These are phyloP conservation scores for Penicillium verrucosum DNA, from an alignment of 2,329 filamentous ascomycete genomes.

Conservation along the genomic window DNA sequence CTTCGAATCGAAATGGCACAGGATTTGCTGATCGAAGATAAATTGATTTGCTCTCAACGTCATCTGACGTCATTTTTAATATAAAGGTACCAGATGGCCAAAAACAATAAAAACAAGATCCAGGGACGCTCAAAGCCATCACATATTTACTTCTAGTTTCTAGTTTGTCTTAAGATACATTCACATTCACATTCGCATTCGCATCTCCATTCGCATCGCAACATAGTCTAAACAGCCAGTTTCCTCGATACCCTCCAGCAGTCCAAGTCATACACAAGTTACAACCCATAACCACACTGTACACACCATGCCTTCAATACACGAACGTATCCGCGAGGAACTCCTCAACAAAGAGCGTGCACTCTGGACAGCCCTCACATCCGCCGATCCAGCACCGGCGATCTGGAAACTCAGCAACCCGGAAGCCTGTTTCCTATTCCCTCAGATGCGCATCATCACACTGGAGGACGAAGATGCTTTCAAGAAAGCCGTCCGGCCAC, in stretches of 20 bases:
- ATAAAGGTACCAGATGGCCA: not conserved
- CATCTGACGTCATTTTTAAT: conserved; percentile 22
- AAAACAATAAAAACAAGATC: conserved; percentile 8
- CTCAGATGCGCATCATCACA: conserved; percentile 31
- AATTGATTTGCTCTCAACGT: conserved; percentile 12
- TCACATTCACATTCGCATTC: not conserved
- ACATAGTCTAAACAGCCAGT: not conserved
- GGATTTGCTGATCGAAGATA: conserved; percentile 8
- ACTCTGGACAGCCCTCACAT: conserved; percentile 39
- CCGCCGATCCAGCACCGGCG: conserved; percentile 35
- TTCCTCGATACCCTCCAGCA: not conserved
- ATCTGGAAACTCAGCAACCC: conserved; percentile 33
- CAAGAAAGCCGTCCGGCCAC: conserved; percentile 27
- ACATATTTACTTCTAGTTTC: conserved; percentile 5
- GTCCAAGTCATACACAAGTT: not conserved
- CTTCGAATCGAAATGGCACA: not conserved
- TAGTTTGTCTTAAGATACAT: not conserved
- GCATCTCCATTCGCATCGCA: not conserved
- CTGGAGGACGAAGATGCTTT: conserved; percentile 29
- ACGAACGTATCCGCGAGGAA: conserved; percentile 38
- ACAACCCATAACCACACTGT: not conserved
- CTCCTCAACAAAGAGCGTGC: conserved; percentile 35
- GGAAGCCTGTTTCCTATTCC: conserved; percentile 35
- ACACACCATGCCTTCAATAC: conserved; percentile 33
- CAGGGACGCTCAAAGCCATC: not conserved